phyloP scores from a whole-genome alignment of 2,329 filamentous ascomycete species.

The Pyrenophora teres region DNA sequence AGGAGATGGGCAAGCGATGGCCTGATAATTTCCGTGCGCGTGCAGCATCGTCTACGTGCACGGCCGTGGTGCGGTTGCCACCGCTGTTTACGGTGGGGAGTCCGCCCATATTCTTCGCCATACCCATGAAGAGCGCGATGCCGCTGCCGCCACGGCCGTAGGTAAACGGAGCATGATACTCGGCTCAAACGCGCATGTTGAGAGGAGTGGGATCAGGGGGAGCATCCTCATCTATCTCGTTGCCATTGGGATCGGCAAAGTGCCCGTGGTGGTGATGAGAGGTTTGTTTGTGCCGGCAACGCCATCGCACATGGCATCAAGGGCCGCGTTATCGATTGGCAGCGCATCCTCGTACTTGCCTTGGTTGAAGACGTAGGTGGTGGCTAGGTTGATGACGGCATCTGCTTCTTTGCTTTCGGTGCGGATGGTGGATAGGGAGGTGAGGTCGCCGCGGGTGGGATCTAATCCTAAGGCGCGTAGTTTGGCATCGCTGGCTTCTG shows the following conservation, averaged over 20 bases:
- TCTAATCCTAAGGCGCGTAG: slow-evolving; percentile 47
- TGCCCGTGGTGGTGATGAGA: slow-evolving; percentile 46
- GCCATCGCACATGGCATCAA: slow-evolving; percentile 47
- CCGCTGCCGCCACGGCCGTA: slow-evolving; percentile 52
- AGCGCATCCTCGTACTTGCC: slow-evolving; percentile 20
- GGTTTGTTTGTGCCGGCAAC: slow-evolving; percentile 46
- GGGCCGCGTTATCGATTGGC: slow-evolving; percentile 21
- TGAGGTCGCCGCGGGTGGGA: slow-evolving; percentile 50
- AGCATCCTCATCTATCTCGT: slow-evolving; percentile 34
- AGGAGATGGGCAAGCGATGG: too few species aligned
- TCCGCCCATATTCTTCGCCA: slow-evolving; percentile 42
- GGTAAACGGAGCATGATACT: slow-evolving; percentile 43
- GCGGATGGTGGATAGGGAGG: slow-evolving; percentile 46
- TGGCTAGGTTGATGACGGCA: slow-evolving; percentile 41
- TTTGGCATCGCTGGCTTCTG: slow-evolving; percentile 42
- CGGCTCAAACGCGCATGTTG: background rate
- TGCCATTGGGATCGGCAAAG: slow-evolving; percentile 36
- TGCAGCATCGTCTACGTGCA: slow-evolving; percentile 54
- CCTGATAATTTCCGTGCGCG: background rate
- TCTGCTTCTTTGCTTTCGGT: slow-evolving; percentile 49
- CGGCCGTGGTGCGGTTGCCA: slow-evolving; percentile 37
- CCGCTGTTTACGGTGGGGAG: slow-evolving; percentile 28
- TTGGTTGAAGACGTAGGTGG: slow-evolving; percentile 10
- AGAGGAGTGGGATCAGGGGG: slow-evolving; percentile 12
- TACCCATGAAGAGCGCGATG: slow-evolving; percentile 30